Conservation (phyloP, 371 early-diverging fungal species). For the Blakeslea trispora region DNA sequence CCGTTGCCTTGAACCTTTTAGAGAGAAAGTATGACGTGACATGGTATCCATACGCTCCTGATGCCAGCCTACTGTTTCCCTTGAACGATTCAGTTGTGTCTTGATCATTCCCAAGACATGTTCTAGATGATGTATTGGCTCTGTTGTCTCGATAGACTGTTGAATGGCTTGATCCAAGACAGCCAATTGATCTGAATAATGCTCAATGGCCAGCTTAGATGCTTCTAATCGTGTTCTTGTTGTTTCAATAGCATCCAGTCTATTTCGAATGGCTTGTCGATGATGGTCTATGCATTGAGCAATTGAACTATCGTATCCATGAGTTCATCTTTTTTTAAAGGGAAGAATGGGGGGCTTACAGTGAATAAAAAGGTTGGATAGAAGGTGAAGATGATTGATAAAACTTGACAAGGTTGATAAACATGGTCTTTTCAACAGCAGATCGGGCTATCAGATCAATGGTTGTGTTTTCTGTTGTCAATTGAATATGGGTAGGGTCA, state of each 20-base stretch:
- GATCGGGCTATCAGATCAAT: constrained; percentile 14
- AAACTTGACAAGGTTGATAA: constrained; percentile 23
- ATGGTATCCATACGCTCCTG: not conserved
- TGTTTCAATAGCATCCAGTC: not conserved
- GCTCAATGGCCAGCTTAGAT: constrained; percentile 6
- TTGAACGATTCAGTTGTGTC: constrained; percentile 1
- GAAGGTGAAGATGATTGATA: not conserved
- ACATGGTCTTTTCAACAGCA: constrained; percentile 21
- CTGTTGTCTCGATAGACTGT: not conserved
- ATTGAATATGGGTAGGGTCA: constrained; percentile 6
- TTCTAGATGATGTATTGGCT: not conserved
- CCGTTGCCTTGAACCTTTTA: constrained; percentile 8
- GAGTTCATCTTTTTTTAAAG: no score
- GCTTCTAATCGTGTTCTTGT: not conserved
- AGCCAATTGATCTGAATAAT: not conserved
- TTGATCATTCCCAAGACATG: constrained; percentile 4
- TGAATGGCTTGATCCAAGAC: constrained; percentile 6
- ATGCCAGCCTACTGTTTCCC: not conserved
- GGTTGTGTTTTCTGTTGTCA: not conserved
- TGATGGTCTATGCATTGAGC: not conserved
- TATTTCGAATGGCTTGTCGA: not conserved
- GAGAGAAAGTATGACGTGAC: constrained; percentile 9
- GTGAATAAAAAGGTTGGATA: not conserved
- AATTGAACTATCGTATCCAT: no score
- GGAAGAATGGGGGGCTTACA: not conserved